These are phyloP conservation scores for Entophlyctis helioformis DNA, from an alignment of 192 early-diverging fungal genomes.

Conservation along the genomic window DNA sequence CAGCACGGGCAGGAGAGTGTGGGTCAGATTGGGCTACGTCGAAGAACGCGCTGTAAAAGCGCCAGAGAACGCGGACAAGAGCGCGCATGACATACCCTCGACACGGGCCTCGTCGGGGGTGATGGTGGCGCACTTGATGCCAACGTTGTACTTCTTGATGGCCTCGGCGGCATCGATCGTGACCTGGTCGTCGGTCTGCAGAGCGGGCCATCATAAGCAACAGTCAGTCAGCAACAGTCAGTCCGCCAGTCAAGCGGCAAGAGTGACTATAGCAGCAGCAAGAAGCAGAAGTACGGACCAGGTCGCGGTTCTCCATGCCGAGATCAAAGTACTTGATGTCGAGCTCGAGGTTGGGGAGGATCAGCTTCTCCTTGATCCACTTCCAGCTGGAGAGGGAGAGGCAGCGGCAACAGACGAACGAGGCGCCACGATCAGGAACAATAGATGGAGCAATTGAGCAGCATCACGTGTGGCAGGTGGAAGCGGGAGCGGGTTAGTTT, in stretches of 20 bases:
- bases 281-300: too few relatives aligned
- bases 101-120: conserved; percentile 93
- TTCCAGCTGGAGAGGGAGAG: conserved; percentile 59
- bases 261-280: too few relatives aligned
- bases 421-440: background rate
- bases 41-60: background rate
- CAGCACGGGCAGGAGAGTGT: too few relatives aligned
- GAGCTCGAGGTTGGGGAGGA: conserved; percentile 75
- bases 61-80: background rate
- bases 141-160: conserved; percentile 91
- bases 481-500: too few relatives aligned
- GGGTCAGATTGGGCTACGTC: background rate
- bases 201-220: conserved; percentile 3
- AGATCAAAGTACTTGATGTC: conserved; percentile 98
- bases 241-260: too few relatives aligned
- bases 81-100: conserved; percentile 35
- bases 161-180: conserved; percentile 93
- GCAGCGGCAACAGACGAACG: background rate
- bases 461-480: background rate
- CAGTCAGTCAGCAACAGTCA: too few relatives aligned
- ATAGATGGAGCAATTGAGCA: background rate
- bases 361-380: conserved; percentile 80
- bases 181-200: conserved; percentile 84
- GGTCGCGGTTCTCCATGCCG: conserved; percentile 81
- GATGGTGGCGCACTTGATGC: conserved; percentile 99